Conservation (phyloP, 371 early-diverging fungal species). For the Astathelohania contejeani region DNA sequence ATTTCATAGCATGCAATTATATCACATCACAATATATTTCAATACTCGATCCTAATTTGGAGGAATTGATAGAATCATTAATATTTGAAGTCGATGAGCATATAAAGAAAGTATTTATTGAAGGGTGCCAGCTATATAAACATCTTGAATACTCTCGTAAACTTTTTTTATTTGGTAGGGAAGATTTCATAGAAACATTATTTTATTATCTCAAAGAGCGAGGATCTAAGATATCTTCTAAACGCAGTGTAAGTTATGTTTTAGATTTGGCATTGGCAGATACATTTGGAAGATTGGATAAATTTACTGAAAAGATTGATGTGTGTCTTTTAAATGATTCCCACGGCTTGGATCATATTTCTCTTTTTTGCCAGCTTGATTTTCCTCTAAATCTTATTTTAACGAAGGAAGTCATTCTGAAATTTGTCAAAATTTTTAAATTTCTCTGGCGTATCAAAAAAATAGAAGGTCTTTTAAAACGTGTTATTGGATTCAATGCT, state of each 20-base stretch:
- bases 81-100: slow-evolving; percentile 4
- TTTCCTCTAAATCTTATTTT: slow-evolving; percentile 26
- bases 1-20: neutral
- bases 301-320: slow-evolving; percentile 21
- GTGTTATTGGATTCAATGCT: no score
- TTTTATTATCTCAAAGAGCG: slow-evolving; percentile 28
- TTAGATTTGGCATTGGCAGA: slow-evolving; percentile 35
- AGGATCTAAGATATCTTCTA: neutral
- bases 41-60: neutral
- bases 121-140: slow-evolving; percentile 9
- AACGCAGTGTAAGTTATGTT: slow-evolving; percentile 14
- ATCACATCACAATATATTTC: neutral
- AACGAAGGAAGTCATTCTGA: slow-evolving; percentile 20
- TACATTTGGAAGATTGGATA: slow-evolving; percentile 19
- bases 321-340: slow-evolving; percentile 7
- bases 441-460: slow-evolving; percentile 46
- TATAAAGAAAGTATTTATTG: slow-evolving; percentile 15
- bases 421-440: slow-evolving; percentile 36
- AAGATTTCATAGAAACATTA: slow-evolving; percentile 44
- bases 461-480: slow-evolving; percentile 26
- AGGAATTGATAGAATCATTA: slow-evolving; percentile 1
- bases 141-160: slow-evolving; percentile 26
- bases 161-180: slow-evolving; percentile 40
- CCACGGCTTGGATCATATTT: slow-evolving; percentile 15
- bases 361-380: slow-evolving; percentile 24